Base-by-base conservation (phyloP, 352 stramenopile species). In the Phytophthora pisi region DNA sequence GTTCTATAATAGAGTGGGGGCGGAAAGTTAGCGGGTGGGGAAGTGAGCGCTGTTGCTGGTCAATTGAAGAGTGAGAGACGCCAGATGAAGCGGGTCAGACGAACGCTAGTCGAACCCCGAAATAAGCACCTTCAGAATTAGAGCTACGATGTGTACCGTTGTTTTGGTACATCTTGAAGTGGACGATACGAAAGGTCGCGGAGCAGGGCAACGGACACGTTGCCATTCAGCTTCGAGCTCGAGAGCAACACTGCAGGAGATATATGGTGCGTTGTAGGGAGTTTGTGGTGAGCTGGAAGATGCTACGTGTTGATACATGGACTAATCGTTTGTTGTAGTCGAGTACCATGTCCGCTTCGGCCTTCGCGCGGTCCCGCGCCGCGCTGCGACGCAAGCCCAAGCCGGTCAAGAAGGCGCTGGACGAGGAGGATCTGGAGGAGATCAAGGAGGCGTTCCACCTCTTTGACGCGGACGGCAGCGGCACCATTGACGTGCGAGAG, bases 371-470 rank as follows among this genome's bases (percentile, higher is more conserved):
- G 20, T 92, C 84, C 8, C 75, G 82, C 15, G 84, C 82, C 4
- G 80, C 80, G 4, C 53, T 90, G 51, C 77, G 81, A 20, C 81
- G 83, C 49, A 92, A 90, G 50, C 78, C 78, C 10, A 78, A 81
- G 28, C 72, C 75, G 2, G 77, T 78, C 6, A 95, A 93, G 64
- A 95, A 93, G 68, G 81, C 72, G 30, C 74, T 98, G 50, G 93
- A 98, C 66, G 92, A 98, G 64, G 94, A 98, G 58, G 84, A 96
- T 30, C 59, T 97, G 42, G 92, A 98, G 54, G 95, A 98, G 75
- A 91, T 98, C 61, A 97, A 96, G 51, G 94, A 98, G 74, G 94
- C 94, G 6, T 98, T 98, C 68, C 93, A 91, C 47, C 81, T 98
- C 38, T 98, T 98, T 62, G 95, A 98, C 69, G 96, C 91, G 2